Conservation (phyloP, 108 stramenopile genomes). For the Bacterosira constricta region DNA sequence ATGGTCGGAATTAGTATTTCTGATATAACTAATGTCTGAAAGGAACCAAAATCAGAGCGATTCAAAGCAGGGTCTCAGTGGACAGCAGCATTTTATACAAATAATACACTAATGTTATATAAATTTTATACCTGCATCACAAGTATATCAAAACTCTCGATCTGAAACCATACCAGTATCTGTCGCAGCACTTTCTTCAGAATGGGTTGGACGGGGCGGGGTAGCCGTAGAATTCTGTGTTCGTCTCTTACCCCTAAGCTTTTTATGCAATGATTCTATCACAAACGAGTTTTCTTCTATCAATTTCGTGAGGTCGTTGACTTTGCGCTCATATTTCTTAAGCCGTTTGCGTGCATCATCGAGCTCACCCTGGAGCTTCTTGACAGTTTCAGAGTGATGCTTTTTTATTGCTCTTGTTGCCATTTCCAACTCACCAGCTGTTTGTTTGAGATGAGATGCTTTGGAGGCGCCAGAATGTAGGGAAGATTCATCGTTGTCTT, state of each 20-base stretch:
- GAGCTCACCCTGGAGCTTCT: constrained; percentile 30
- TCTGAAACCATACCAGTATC: background rate
- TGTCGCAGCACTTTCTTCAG: no score
- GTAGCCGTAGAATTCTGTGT: background rate
- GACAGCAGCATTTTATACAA: no score
- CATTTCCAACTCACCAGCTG: constrained; percentile 38
- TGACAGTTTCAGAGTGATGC: constrained; percentile 24
- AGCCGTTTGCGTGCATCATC: constrained; percentile 29
- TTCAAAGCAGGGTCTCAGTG: no score
- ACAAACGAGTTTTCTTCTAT: constrained; percentile 40
- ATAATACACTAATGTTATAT: no score
- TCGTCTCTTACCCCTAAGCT: constrained; percentile 26
- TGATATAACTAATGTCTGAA: no score
- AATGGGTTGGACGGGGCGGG: background rate
- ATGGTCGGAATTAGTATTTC: no score
- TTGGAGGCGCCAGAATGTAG: constrained; percentile 13
- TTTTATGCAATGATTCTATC: constrained; percentile 35
- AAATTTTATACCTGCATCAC: no score
- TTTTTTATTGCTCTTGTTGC: constrained; percentile 44
- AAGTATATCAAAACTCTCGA: no score
- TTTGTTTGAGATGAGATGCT: constrained; percentile 20
- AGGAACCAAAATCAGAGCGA: no score
- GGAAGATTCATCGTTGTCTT: constrained; percentile 29
- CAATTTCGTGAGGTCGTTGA: constrained; percentile 32
- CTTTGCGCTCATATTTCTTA: constrained; percentile 41